Evolutionary conservation across 1,139 yeast species (phyloP).

Genomic region (Groenewaldozyma auringiensis): DNA sequence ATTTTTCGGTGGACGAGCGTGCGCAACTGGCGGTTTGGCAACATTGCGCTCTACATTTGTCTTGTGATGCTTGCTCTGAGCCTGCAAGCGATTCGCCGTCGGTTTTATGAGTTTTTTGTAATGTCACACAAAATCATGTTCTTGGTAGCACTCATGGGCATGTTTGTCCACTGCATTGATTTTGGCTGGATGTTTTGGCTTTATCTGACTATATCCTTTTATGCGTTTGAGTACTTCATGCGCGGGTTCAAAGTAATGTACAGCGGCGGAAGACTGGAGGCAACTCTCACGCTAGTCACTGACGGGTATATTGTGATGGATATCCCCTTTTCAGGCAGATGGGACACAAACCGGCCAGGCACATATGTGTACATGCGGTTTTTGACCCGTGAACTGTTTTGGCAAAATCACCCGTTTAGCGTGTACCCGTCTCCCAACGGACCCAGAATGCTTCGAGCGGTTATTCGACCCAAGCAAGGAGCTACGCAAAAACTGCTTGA

Average conservation of each 20-base stretch:
- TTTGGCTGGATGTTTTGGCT: slow-evolving; percentile 46
- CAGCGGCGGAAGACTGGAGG: slow-evolving; percentile 37
- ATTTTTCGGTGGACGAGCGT: slow-evolving; percentile 36
- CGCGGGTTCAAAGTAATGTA: slow-evolving; percentile 24
- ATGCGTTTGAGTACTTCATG: slow-evolving; percentile 34
- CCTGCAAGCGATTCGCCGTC: slow-evolving; percentile 25
- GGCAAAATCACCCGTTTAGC: slow-evolving; percentile 68
- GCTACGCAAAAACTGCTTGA: slow-evolving; percentile 19
- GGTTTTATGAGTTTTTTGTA: slow-evolving; percentile 39
- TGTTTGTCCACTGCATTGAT: slow-evolving; percentile 33
- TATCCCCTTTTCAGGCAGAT: slow-evolving; percentile 22
- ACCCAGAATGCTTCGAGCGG: slow-evolving; percentile 24
- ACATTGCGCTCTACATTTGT: slow-evolving; percentile 30
- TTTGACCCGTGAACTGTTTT: slow-evolving; percentile 32
- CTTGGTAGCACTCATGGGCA: slow-evolving; percentile 38
- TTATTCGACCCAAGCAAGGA: slow-evolving; percentile 29
- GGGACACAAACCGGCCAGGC: slow-evolving; percentile 41
- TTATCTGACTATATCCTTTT: slow-evolving; percentile 31
- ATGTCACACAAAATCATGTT: slow-evolving; percentile 33
- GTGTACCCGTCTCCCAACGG: slow-evolving; percentile 30
- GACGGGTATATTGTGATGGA: slow-evolving; percentile 24
- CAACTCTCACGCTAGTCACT: slow-evolving; percentile 28
- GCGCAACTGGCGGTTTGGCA: slow-evolving; percentile 39
- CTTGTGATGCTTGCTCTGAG: slow-evolving; percentile 14
- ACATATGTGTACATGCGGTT: slow-evolving; percentile 52